These are phyloP conservation scores for Ophiosphaerella korrae DNA, from an alignment of 2,329 filamentous ascomycete species.

Conservation along the genomic window DNA sequence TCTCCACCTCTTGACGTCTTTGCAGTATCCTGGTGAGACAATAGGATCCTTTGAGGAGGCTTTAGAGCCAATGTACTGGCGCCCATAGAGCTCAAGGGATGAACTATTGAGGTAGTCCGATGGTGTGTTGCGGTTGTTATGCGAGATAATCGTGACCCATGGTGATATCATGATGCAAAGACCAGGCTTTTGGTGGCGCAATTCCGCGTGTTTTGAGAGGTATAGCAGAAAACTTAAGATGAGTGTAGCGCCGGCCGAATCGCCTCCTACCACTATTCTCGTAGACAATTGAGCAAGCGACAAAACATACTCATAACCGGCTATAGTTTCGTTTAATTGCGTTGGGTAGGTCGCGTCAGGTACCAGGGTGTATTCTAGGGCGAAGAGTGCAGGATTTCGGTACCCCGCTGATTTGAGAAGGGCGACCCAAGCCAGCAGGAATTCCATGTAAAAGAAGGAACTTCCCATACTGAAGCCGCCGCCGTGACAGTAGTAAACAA, in stretches of 20 bases:
- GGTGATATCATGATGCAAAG: constrained; percentile 78
- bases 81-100: constrained; percentile 71
- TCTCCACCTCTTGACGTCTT: constrained; percentile 68
- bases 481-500: constrained; percentile 83
- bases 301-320: constrained; percentile 73
- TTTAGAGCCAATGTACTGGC: constrained; percentile 66
- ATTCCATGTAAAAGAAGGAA: constrained; percentile 80
- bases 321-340: constrained; percentile 71
- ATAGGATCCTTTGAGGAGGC: constrained; percentile 58
- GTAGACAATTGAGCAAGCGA: constrained; percentile 62
- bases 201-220: constrained; percentile 57
- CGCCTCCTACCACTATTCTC: constrained; percentile 73
- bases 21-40: constrained; percentile 74
- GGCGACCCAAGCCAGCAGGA: constrained; percentile 73
- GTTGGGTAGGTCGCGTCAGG: constrained; percentile 74
- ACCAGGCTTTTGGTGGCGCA: constrained; percentile 56
- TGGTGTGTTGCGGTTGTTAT: constrained; percentile 68
- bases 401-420: constrained; percentile 70
- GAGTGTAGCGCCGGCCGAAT: constrained; percentile 79
- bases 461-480: constrained; percentile 87
- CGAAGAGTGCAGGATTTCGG: constrained; percentile 76
- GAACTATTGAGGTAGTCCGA: constrained; percentile 76
- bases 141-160: constrained; percentile 76
- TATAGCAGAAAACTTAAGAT: constrained; percentile 74
- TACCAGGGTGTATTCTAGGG: constrained; percentile 79